Evolutionary conservation across 176 grass and related monocot species (phyloP).

Genomic region (Avena atlantica): DNA sequence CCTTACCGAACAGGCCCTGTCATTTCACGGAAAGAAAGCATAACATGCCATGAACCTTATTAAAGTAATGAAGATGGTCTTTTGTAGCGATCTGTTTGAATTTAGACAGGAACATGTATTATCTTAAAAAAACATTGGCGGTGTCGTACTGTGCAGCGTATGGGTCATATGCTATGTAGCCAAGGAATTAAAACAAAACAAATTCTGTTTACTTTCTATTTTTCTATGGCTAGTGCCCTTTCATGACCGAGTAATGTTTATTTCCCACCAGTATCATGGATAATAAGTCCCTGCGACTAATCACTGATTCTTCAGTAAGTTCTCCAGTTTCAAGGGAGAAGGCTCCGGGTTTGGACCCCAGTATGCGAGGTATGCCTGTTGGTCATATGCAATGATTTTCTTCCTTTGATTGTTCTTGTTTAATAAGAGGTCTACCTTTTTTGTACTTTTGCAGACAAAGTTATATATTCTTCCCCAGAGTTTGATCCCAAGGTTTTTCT

Average conservation of each 20-base stretch:
- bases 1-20: background rate
- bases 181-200: slow-evolving; percentile 5
- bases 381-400: slow-evolving; percentile 35
- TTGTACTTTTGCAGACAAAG: slow-evolving; percentile 76
- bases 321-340: slow-evolving; percentile 94
- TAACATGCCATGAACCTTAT: slow-evolving; percentile 10
- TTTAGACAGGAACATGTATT: slow-evolving; percentile 31
- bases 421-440: slow-evolving; percentile 35
- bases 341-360: slow-evolving; percentile 73
- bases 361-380: slow-evolving; percentile 75
- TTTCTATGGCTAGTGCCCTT: slow-evolving; percentile 24
- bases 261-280: slow-evolving; percentile 83
- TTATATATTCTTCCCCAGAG: slow-evolving; percentile 89
- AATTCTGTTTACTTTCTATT: slow-evolving; percentile 34
- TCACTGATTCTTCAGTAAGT: slow-evolving; percentile 83
- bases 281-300: slow-evolving; percentile 91
- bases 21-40: background rate
- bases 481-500: slow-evolving; percentile 98
- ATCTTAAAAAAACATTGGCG: background rate
- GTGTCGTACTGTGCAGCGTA: background rate
- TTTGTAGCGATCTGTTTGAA: background rate
- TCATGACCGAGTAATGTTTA: slow-evolving; percentile 39
- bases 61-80: slow-evolving; percentile 11
- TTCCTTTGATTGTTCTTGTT: slow-evolving; percentile 18
- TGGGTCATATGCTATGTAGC: slow-evolving; percentile 24